Evolutionary conservation across 2,329 filamentous ascomycete genomes (phyloP), one percentile per base, ranked within the genome.

Genomic region (Paraphoma sp.): DNA sequence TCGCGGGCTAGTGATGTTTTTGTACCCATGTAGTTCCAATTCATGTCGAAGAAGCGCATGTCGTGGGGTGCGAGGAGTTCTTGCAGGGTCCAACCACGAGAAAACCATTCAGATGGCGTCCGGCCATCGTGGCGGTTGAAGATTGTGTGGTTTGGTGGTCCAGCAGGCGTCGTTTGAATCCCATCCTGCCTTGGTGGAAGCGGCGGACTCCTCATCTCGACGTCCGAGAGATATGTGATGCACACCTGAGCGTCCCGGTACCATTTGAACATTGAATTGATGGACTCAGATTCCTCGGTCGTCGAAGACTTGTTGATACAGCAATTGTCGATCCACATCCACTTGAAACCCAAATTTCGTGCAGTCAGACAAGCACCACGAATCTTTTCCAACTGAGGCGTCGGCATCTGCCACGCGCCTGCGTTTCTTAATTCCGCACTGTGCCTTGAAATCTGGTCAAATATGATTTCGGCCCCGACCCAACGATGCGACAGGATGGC

Each of bases 31-130:
- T 28, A 40, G 9, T 49, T 45, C 60, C 60, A 63, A 31, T 50
- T 51, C 23, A 14, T 40, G 28, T 53, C 48, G 45, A 51, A 60
- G 16, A 63, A 63, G 7, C 53, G 38, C 38, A 63, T 48, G 2
- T 48, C 38, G 14, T 33, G 50, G 9, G 60, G 60, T 6, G 60
- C 60, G 2, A 63, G 31, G 1, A 63, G 54, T 43, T 62, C 56
- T 28, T 62, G 56, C 11, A 62, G 38, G 1, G 53, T 59, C 54
- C 60, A 63, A 4, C 51, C 53, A 16, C 60, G 30, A 1, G 47
- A 47, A 33, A 60, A 59, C 60, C 60, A 63, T 23, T 47, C 41
- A 31, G 48, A 51, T 30, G 48, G 48, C 23, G 30, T 28, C 10
- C 16, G 23, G 9, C 28, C 41, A 45, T 51, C 29, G 5, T 8